These are phyloP conservation scores for Penicillium sp. DNA, from an alignment of 2,329 filamentous ascomycete genomes.

Conservation along the genomic window DNA sequence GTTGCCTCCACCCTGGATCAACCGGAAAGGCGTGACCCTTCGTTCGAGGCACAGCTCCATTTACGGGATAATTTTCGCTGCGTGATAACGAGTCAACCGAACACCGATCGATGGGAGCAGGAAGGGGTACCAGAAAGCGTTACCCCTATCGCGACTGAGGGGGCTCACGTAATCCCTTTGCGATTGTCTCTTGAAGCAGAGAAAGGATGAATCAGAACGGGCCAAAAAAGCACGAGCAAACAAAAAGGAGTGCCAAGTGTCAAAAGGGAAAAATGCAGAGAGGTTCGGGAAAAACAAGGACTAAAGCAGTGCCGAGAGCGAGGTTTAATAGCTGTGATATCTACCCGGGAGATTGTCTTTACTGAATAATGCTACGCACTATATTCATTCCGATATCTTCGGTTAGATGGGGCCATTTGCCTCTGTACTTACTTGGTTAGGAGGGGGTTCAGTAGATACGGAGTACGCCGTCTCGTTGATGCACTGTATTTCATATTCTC, in stretches of 20 bases:
- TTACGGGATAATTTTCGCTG: background rate
- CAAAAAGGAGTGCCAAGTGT: conserved; percentile 9
- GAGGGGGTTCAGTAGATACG: too few relatives aligned
- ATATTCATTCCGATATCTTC: background rate
- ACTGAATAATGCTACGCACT: conserved; percentile 7
- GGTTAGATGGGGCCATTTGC: too few relatives aligned
- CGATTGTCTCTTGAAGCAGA: conserved; percentile 2
- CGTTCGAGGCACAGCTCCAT: background rate
- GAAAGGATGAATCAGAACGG: conserved; percentile 7
- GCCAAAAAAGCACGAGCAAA: conserved; percentile 4
- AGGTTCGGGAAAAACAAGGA: conserved; percentile 14
- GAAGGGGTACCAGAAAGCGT: background rate
- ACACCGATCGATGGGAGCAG: background rate
- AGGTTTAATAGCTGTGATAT: conserved; percentile 20
- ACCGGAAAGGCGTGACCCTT: background rate
- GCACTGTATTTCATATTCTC: too few relatives aligned
- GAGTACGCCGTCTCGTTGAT: too few relatives aligned
- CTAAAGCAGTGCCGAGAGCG: conserved; percentile 18
- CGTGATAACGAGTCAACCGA: background rate
- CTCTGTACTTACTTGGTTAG: too few relatives aligned
- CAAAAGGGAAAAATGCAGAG: conserved; percentile 13
- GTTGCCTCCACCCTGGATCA: background rate
- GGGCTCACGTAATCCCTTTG: background rate
- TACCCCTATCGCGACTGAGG: background rate
- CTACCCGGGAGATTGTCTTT: conserved; percentile 19